Conservation (phyloP, 495 filamentous ascomycete species). For the Letharia columbiana region DNA sequence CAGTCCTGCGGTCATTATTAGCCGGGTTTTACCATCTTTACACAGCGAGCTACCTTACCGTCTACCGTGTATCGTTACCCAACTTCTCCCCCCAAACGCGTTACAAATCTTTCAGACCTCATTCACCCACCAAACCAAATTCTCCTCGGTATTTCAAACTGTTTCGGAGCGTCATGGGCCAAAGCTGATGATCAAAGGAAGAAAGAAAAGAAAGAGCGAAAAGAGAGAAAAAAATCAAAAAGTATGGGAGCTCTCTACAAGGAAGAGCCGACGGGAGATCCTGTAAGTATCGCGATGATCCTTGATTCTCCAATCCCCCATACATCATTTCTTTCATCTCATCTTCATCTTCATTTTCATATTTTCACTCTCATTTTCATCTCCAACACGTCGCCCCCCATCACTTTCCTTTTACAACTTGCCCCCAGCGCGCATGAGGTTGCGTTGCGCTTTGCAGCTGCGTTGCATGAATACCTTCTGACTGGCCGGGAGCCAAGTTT, state of each 20-base stretch:
- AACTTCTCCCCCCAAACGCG: background rate
- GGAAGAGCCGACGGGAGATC: slow-evolving; percentile 23
- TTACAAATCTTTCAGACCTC: background rate
- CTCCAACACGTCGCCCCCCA: background rate
- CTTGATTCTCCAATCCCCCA: background rate
- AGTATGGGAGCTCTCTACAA: slow-evolving; percentile 18
- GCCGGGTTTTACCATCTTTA: background rate
- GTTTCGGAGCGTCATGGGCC: background rate
- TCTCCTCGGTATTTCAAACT: background rate
- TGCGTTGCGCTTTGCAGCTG: slow-evolving; percentile 3
- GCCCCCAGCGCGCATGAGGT: background rate
- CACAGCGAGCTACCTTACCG: background rate
- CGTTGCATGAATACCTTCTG: slow-evolving; percentile 3
- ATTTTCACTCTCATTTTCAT: background rate
- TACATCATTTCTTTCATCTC: background rate
- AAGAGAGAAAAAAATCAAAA: slow-evolving; percentile 3
- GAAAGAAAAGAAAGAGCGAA: background rate
- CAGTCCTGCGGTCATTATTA: background rate
- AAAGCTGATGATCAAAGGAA: background rate
- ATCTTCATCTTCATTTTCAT: background rate
- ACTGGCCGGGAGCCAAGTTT: slow-evolving; percentile 13
- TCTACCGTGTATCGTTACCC: slow-evolving; percentile 3
- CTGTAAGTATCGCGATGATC: slow-evolving; percentile 21
- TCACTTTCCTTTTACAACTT: background rate
- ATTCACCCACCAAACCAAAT: background rate